These are phyloP conservation scores for Calocybe cyanea DNA, from an alignment of 768 basidiomycete genomes.

Conservation along the genomic window DNA sequence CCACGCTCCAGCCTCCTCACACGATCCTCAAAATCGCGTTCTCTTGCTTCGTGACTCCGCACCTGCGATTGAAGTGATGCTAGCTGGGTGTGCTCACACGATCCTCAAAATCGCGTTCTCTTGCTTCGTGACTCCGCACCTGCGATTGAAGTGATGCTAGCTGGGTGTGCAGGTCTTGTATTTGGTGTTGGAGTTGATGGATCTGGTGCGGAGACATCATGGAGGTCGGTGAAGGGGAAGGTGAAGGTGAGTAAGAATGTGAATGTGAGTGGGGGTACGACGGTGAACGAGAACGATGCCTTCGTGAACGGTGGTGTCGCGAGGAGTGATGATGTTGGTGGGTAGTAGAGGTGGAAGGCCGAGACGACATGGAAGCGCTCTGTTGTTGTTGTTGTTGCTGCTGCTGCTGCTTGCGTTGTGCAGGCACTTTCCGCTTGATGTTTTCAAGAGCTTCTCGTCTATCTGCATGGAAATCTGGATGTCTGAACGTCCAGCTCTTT, in stretches of 20 bases:
- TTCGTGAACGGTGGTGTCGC: constrained; percentile 11
- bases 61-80: constrained; percentile 29
- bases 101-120: constrained; percentile 30
- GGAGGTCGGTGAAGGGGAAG: neutral
- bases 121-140: constrained; percentile 26
- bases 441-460: constrained; percentile 52
- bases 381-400: constrained; percentile 25
- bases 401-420: constrained; percentile 47
- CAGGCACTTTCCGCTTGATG: constrained; percentile 57
- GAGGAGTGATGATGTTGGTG: constrained; percentile 23
- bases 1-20: constrained; percentile 34
- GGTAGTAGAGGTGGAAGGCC: constrained; percentile 13
- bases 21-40: constrained; percentile 30
- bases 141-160: constrained; percentile 27
- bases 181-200: constrained; percentile 8
- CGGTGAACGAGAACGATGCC: constrained; percentile 20
- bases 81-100: constrained; percentile 22
- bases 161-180: constrained; percentile 13
- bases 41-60: constrained; percentile 26
- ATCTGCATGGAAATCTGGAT: constrained; percentile 56
- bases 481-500: constrained; percentile 57
- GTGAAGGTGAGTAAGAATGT: constrained; percentile 21
- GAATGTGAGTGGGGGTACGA: constrained; percentile 16
- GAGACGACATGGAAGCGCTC: constrained; percentile 14
- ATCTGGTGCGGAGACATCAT: neutral